These are phyloP conservation scores for Solanum boliviense DNA, from an alignment of 257 asterid species.

Conservation along the genomic window DNA sequence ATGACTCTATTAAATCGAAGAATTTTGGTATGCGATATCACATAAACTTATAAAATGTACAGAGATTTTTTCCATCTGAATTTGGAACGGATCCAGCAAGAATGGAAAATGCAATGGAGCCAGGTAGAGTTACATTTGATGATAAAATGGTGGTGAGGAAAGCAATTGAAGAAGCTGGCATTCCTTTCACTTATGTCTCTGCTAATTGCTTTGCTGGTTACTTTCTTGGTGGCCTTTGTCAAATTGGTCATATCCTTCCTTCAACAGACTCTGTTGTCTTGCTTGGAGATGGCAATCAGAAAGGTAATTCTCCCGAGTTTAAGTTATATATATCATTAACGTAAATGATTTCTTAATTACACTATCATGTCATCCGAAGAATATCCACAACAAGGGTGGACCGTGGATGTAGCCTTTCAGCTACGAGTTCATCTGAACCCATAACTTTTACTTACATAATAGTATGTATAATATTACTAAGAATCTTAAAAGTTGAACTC, in stretches of 20 bases:
- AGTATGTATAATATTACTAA: neutral
- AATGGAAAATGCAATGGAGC: conserved; percentile 17
- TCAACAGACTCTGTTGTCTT: conserved; percentile 8
- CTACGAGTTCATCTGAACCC: neutral
- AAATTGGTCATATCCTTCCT: conserved; percentile 19
- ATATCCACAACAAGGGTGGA: neutral
- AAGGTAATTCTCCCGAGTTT: conserved; percentile 5
- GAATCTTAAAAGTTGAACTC: neutral
- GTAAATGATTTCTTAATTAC: neutral
- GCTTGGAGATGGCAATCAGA: conserved; percentile 16
- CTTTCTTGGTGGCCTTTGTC: conserved; percentile 21
- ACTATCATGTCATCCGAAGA: neutral
- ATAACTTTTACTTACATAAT: neutral
- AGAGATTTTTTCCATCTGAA: conserved; percentile 30
- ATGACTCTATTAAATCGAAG: neutral
- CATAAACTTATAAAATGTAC: neutral
- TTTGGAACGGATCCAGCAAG: conserved; percentile 24
- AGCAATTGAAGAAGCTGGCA: conserved; percentile 22
- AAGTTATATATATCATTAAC: no score
- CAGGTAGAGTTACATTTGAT: conserved; percentile 18
- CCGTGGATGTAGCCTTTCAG: neutral
- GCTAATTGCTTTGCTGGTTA: conserved; percentile 25
- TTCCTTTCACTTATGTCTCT: conserved; percentile 20
- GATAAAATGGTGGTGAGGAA: conserved; percentile 24
- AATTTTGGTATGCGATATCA: neutral